Evolutionary conservation across 2,329 filamentous ascomycete genomes (phyloP).

Genomic region (Claviceps sp.): DNA sequence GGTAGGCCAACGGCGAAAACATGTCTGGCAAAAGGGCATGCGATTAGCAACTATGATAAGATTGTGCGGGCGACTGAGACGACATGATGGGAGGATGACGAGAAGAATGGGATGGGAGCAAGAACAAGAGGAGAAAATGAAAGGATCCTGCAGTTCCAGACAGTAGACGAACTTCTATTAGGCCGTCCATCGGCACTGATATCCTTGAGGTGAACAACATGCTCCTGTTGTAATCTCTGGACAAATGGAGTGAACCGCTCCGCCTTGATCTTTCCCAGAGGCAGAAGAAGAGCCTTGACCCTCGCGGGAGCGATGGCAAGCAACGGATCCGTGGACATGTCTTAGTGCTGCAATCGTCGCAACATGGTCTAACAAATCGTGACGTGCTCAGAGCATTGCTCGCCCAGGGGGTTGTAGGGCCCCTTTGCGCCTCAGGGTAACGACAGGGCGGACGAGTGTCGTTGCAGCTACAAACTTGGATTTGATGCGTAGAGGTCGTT

Average conservation of each 20-base stretch:
- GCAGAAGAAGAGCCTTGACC: conserved; percentile 76
- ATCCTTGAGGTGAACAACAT: conserved; percentile 73
- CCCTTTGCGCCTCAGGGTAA: neutral
- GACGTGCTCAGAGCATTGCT: neutral
- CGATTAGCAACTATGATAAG: conserved; percentile 9
- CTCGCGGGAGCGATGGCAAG: conserved; percentile 84
- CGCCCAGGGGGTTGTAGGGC: neutral
- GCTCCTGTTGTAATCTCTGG: conserved; percentile 61
- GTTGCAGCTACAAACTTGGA: neutral
- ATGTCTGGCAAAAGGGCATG: conserved; percentile 47
- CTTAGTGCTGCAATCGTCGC: conserved; percentile 32
- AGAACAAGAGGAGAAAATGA: neutral
- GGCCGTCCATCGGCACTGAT: conserved; percentile 74
- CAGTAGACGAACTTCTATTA: conserved; percentile 52
- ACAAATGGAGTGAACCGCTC: conserved; percentile 70
- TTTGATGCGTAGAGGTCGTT: neutral
- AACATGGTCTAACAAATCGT: conserved; percentile 16
- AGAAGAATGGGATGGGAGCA: neutral
- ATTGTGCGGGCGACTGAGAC: neutral
- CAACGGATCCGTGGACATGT: conserved; percentile 77
- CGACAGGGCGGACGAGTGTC: neutral
- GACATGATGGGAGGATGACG: neutral
- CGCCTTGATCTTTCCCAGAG: conserved; percentile 72
- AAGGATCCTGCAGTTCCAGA: neutral
- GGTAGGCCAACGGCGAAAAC: conserved; percentile 86